phyloP scores from a whole-genome alignment of 768 basidiomycete species.

The Macrolepiota dolichaula region DNA sequence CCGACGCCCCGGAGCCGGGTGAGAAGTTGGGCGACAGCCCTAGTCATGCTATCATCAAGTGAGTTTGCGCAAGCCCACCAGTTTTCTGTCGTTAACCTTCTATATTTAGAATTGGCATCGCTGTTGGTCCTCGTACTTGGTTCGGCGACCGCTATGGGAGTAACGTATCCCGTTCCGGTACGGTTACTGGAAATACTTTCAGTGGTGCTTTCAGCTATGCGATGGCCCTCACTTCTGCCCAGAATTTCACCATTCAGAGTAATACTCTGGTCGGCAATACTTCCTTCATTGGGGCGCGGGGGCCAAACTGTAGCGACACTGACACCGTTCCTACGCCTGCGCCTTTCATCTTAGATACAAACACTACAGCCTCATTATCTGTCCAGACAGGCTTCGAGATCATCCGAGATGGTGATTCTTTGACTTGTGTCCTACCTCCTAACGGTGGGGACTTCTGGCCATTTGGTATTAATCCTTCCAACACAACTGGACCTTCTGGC shows the following conservation, averaged over 20 bases:
- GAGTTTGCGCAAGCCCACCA: slow-evolving; percentile 18
- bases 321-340: slow-evolving; percentile 51
- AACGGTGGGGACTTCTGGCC: slow-evolving; percentile 72
- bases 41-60: slow-evolving; percentile 71
- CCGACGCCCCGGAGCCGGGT: slow-evolving; percentile 32
- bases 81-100: neutral
- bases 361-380: slow-evolving; percentile 33
- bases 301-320: slow-evolving; percentile 56
- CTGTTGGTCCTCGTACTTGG: slow-evolving; percentile 76
- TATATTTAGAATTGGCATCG: slow-evolving; percentile 65
- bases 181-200: slow-evolving; percentile 53
- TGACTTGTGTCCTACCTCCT: slow-evolving; percentile 70
- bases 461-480: slow-evolving; percentile 49
- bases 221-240: slow-evolving; percentile 60
- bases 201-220: slow-evolving; percentile 73
- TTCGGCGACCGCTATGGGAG: slow-evolving; percentile 53
- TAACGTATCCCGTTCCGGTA: slow-evolving; percentile 52
- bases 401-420: slow-evolving; percentile 49
- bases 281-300: slow-evolving; percentile 68
- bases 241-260: slow-evolving; percentile 62
- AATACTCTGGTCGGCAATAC: slow-evolving; percentile 67
- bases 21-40: slow-evolving; percentile 52
- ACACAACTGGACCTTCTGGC: slow-evolving; percentile 14
- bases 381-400: slow-evolving; percentile 52
- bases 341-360: slow-evolving; percentile 56